A percentile compares a stretch with the other conserved stretches of the same genome.
These are phyloP conservation scores for Auricularia sp. DNA, from an alignment of 768 basidiomycete species.

Conservation along the genomic window DNA sequence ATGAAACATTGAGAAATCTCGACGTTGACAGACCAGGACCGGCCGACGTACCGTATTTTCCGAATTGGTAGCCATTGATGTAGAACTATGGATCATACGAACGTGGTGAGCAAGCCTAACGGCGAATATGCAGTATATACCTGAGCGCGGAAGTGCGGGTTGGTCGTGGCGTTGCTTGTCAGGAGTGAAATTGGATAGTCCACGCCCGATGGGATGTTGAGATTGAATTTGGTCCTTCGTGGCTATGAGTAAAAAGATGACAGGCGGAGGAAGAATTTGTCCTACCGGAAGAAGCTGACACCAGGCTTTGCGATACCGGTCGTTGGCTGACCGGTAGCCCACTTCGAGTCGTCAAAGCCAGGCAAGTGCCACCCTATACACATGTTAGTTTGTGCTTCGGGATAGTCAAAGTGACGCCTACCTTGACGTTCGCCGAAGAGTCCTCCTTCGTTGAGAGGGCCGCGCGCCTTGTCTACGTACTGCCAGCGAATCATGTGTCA, in stretches of 20 bases:
- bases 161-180: slow-evolving; percentile 38
- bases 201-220: slow-evolving; percentile 46
- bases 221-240: slow-evolving; percentile 47
- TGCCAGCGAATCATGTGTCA: slow-evolving; percentile 25
- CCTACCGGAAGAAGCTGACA: slow-evolving; percentile 60
- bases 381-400: too few relatives aligned
- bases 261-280: slow-evolving; percentile 14
- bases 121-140: slow-evolving; percentile 36
- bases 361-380: slow-evolving; percentile 60
- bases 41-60: slow-evolving; percentile 5
- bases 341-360: slow-evolving; percentile 49
- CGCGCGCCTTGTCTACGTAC: slow-evolving; percentile 62
- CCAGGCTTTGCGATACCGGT: slow-evolving; percentile 40
- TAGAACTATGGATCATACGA: slow-evolving; percentile 68
- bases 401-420: not conserved
- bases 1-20: not conserved
- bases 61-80: slow-evolving; percentile 47
- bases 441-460: slow-evolving; percentile 64
- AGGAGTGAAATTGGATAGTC: slow-evolving; percentile 65
- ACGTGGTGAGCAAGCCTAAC: slow-evolving; percentile 74
- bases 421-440: slow-evolving; percentile 52
- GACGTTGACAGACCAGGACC: slow-evolving; percentile 4
- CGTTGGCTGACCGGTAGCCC: slow-evolving; percentile 50
- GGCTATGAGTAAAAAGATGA: slow-evolving; percentile 2
- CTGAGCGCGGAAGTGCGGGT: slow-evolving; percentile 45